phyloP scores from a whole-genome alignment of 148 eudicot genomes.

The Rhododendron williamsianum region DNA sequence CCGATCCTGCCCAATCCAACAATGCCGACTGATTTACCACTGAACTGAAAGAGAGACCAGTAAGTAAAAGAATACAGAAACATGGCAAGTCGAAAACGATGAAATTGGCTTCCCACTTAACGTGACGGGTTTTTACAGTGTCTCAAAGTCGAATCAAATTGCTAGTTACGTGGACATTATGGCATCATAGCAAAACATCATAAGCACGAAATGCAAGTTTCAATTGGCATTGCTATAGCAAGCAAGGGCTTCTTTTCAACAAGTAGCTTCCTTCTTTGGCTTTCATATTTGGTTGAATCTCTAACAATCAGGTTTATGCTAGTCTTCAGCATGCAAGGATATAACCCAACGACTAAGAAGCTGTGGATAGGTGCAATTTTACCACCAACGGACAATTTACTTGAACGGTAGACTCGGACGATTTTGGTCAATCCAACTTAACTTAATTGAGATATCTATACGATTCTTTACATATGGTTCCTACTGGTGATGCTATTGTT shows the following conservation, averaged over 20 bases:
- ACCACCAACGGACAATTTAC: neutral
- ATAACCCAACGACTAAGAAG: neutral
- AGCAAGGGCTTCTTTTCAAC: neutral
- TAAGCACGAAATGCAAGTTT: neutral
- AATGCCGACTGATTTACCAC: slow-evolving; percentile 72
- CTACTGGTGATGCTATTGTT: no score
- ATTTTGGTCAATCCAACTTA: neutral
- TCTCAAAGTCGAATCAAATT: no score
- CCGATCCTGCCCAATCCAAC: slow-evolving; percentile 81
- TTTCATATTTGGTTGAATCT: neutral
- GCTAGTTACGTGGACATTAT: no score
- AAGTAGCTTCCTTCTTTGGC: neutral
- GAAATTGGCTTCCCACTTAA: neutral
- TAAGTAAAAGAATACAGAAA: neutral
- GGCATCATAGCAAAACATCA: neutral
- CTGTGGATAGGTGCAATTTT: neutral
- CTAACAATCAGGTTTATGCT: neutral
- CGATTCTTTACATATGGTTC: no score
- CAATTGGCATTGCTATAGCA: neutral
- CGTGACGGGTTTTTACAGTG: neutral
- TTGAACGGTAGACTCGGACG: neutral
- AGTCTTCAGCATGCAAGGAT: neutral
- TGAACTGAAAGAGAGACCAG: slow-evolving; percentile 40
- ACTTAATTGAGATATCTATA: no score
- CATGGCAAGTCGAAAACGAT: neutral